Percentiles rank a stretch among this genome's conserved stretches.
Conservation (phyloP, 202 grass and related monocot genomes). For the Brachypodium distachyon region DNA sequence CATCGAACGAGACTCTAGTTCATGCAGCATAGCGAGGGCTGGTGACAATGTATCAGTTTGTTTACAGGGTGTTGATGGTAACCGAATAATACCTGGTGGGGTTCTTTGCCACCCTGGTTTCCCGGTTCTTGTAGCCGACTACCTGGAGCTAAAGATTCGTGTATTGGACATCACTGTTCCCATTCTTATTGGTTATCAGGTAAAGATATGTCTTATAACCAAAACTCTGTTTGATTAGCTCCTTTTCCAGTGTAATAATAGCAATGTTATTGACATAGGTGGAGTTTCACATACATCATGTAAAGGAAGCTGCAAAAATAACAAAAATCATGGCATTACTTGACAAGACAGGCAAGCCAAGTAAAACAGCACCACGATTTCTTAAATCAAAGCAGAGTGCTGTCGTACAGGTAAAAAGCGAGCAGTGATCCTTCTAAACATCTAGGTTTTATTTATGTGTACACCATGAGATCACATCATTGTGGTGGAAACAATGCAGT, state of each 20-base stretch:
- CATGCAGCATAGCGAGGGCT: conserved; percentile 60
- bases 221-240: conserved; percentile 14
- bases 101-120: conserved; percentile 80
- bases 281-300: conserved; percentile 97
- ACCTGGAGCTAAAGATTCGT: conserved; percentile 71
- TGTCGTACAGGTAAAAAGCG: conserved; percentile 55
- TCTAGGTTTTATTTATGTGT: background rate
- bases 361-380: conserved; percentile 65
- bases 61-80: conserved; percentile 53
- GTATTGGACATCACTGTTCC: conserved; percentile 65
- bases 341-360: conserved; percentile 76
- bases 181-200: conserved; percentile 81
- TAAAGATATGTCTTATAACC: conserved; percentile 13
- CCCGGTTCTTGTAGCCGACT: conserved; percentile 43
- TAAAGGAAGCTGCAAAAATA: conserved; percentile 71
- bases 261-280: conserved; percentile 44
- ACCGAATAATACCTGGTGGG: conserved; percentile 59
- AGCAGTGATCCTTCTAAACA: background rate
- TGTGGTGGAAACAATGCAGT: background rate
- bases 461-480: background rate
- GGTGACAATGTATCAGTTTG: conserved; percentile 72
- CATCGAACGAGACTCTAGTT: conserved; percentile 64
- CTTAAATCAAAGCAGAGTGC: conserved; percentile 89
- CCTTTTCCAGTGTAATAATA: conserved; percentile 7
- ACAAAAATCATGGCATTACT: conserved; percentile 67